Conservation (phyloP, 768 basidiomycete genomes). For the Infundibulicybe gibba region DNA sequence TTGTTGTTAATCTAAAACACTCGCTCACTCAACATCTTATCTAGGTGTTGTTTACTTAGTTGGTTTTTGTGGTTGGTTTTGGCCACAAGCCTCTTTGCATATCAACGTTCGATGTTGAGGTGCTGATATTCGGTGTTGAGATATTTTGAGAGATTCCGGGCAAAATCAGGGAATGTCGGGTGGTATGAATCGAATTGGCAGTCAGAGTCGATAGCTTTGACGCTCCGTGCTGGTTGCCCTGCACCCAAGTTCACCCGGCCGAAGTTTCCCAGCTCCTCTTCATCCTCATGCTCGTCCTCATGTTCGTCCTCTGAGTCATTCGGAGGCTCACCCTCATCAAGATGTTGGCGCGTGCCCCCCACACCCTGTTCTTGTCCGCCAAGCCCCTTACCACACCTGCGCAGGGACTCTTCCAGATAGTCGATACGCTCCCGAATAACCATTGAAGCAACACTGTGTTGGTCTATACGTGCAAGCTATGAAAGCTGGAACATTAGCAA, state of each 20-base stretch:
- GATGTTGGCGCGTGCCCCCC: not conserved
- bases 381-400: not conserved
- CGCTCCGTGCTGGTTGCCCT: not conserved
- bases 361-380: not conserved
- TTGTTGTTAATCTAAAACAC: no score
- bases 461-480: constrained; percentile 15
- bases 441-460: constrained; percentile 5
- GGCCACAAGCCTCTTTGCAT: no score
- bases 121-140: constrained; percentile 8
- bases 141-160: constrained; percentile 5
- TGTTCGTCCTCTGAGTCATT: no score
- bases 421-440: constrained; percentile 11
- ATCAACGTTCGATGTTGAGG: no score
- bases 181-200: not conserved
- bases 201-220: not conserved
- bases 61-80: no score
- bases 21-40: no score
- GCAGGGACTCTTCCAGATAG: not conserved
- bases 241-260: not conserved
- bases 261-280: no score
- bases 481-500: not conserved
- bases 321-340: no score
- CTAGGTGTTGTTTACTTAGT: no score
- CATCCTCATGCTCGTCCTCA: not conserved
- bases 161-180: constrained; percentile 6